Evolutionary conservation across 371 early-diverging fungal genomes (phyloP), one percentile per base, ranked within the genome.

Genomic region (Mortierella sp.): DNA sequence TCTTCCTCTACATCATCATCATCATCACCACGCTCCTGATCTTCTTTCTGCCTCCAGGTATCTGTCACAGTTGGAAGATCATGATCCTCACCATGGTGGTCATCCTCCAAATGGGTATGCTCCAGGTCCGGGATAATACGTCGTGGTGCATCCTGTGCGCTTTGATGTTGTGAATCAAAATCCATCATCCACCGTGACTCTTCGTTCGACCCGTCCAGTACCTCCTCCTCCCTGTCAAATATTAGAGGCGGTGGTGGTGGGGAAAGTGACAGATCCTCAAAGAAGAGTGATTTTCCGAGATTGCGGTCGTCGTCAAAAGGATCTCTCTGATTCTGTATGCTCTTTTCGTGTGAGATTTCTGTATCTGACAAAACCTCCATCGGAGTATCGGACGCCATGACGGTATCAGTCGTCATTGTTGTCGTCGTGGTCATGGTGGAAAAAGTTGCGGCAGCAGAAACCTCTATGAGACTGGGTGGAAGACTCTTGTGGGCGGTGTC

Each of bases 161-260:
- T 47, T 8, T 7, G 23, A 10, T 24, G 48, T 23, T 23, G 6
- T 9, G 48, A 67, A 31, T 60, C 67, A 60, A 54, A 60, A 9
- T 48, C 55, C 61, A 60, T 67, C 34, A 52, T 13, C 61, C 61
- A 59, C 21, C 55, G 60, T 3, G 21, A 7, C 10, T 23, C 24
- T 47, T 24, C 48, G 48, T 24, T 24, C 14, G 14, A n/a, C 6
- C 23, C 16, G 4, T 47, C 45, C 23, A 49, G 48, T 12, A 57
- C 27, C 1, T 50, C 64, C 12, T 64, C 64, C 18, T 63, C 50
- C 1, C 48, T n/a, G 1, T 63, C 69, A n/a, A 69, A 69, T 53
- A 63, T 31, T n/a, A 47, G 3, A 24, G 59, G n/a, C 4, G 54
- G 54, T 18, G 70, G 70, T 2, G 70, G 70, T 14, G 70, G 53